These are phyloP conservation scores for Lepidium didymum DNA, from an alignment of 345 rosid species.

Conservation along the genomic window DNA sequence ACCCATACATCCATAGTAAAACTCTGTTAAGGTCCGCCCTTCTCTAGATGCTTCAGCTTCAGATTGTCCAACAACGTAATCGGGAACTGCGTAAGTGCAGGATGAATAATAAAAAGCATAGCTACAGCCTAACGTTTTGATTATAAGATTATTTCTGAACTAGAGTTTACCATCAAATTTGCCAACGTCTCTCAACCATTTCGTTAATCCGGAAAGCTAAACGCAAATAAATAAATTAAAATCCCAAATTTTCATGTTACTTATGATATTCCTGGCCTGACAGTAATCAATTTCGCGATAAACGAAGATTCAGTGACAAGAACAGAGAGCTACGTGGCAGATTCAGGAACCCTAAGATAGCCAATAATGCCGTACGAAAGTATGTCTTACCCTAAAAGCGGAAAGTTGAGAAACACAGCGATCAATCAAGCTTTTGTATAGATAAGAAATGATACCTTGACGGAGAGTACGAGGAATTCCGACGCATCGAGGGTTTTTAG, in stretches of 20 bases:
- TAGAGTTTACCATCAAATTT: not conserved
- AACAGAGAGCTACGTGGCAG: not conserved
- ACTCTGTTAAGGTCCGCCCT: slow-evolving; percentile 32
- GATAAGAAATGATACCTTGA: slow-evolving; percentile 20
- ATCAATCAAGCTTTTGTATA: not conserved
- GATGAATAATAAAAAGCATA: not conserved
- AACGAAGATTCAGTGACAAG: not conserved
- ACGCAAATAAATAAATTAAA: not conserved
- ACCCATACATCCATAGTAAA: slow-evolving; percentile 64
- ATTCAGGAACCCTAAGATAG: not conserved
- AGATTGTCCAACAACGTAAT: slow-evolving; percentile 34
- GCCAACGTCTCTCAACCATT: not conserved
- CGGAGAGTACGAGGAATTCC: slow-evolving; percentile 59
- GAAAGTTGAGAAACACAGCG: not conserved
- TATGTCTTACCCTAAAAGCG: not conserved
- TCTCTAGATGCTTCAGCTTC: slow-evolving; percentile 47
- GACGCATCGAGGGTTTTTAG: slow-evolving; percentile 58
- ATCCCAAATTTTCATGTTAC: not conserved
- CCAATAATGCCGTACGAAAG: not conserved
- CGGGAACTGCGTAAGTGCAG: slow-evolving; percentile 30
- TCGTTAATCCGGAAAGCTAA: not conserved
- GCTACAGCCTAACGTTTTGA: not conserved
- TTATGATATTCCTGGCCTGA: not conserved
- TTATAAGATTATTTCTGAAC: not conserved
- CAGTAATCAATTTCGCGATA: not conserved